A percentile compares a stretch with the other conserved stretches of the same genome.
These are phyloP conservation scores for Plasmodium ovale DNA, from an alignment of 169 alveolate species.

Conservation along the genomic window DNA sequence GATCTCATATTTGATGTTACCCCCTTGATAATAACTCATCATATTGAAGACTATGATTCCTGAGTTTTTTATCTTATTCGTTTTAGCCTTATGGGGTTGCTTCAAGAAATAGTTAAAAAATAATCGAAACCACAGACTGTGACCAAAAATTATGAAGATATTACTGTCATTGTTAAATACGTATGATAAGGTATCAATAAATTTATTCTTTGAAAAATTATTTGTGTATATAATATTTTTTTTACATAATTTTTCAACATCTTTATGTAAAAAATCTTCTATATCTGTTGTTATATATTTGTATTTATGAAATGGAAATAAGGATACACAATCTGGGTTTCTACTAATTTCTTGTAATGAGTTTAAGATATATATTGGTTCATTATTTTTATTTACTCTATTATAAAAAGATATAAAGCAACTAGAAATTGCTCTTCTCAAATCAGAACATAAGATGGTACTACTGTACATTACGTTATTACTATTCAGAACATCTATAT, in stretches of 20 bases:
- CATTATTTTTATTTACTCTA: slow-evolving; percentile 26
- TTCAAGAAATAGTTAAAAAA: slow-evolving; percentile 29
- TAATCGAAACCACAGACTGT: slow-evolving; percentile 43
- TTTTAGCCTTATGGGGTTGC: slow-evolving; percentile 48
- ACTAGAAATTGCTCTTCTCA: slow-evolving; percentile 69
- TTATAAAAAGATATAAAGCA: slow-evolving; percentile 55
- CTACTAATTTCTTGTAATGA: slow-evolving; percentile 73
- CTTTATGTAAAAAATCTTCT: slow-evolving; percentile 20
- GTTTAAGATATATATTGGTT: slow-evolving; percentile 19
- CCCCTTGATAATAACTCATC: slow-evolving; percentile 1
- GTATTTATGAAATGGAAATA: slow-evolving; percentile 15
- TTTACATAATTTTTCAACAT: slow-evolving; percentile 32
- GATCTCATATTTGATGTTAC: slow-evolving; percentile 13
- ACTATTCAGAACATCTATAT: slow-evolving; percentile 42
- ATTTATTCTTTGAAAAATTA: background rate
- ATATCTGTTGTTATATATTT: slow-evolving; percentile 31
- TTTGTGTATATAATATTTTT: slow-evolving; percentile 8
- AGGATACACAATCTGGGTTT: slow-evolving; percentile 50
- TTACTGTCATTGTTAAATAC: slow-evolving; percentile 16
- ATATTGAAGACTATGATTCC: slow-evolving; percentile 46
- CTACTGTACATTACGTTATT: slow-evolving; percentile 31
- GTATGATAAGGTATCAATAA: slow-evolving; percentile 46
- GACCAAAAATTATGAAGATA: slow-evolving; percentile 67
- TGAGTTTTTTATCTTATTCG: slow-evolving; percentile 43
- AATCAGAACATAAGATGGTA: slow-evolving; percentile 50